Evolutionary conservation across 495 filamentous ascomycete species (phyloP), one percentile per base, ranked within the genome.

Genomic region (Podospora comata): DNA sequence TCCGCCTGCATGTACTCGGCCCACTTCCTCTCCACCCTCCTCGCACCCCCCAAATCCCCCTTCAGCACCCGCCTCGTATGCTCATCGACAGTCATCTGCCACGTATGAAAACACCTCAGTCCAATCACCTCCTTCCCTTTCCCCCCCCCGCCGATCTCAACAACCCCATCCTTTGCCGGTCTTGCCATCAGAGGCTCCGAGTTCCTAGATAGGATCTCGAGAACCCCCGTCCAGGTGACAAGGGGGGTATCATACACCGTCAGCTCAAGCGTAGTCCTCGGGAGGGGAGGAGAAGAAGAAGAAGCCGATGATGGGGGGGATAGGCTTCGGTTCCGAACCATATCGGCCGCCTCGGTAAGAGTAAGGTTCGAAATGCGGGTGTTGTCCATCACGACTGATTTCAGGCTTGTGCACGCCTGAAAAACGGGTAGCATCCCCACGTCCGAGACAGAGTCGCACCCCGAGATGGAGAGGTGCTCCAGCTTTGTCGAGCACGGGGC

Each of bases 21-120:
- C 95, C 95, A 99, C 79, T 93, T 96, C 62, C 87, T 83, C 79
- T 97, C 93, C 23, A 99, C 81, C 15, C 90, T 81, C 44, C 81
- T 79, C 2, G 95, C 95, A 3, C 90, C 81, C 0, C 79, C 77
- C 26, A 91, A 82, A 65, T 97, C 90, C 1, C 92, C 92, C 19
- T 85, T 81, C 34, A 96, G 78, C 0, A 97, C 91, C 2, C 93
- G 87, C 76, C 92, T 91, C 60, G 86, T 93, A 76, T 97, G 94
- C 75, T 97, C 92, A 67, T 97, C 89, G 23, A 97, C 93, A 3
- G 94, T 97, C 76, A 90, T 90, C 79, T 99, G 95, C 88, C 92
- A 98, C 20, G 89, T 92, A 76, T 96, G 94, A 81, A 93, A 98
- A 77, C 93, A 97, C 77, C 96, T 97, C 54, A 99, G 83, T 19